Evolutionary conservation across 345 rosid genomes (phyloP).

Genomic region (Stellera chamaejasme): DNA sequence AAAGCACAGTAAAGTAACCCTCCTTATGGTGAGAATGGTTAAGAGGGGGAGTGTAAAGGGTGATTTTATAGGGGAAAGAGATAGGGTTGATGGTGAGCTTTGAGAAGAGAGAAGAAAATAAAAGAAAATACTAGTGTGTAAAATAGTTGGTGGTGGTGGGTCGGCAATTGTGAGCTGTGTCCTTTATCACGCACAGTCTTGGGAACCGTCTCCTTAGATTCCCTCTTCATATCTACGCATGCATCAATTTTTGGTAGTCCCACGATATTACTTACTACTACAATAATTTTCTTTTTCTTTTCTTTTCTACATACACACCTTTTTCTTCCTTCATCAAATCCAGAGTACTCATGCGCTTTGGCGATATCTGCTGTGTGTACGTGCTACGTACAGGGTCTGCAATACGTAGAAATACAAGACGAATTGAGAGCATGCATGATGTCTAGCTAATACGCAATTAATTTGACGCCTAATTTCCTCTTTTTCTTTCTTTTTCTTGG

Average conservation of each 20-base stretch:
- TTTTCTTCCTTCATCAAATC: background rate
- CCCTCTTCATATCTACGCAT: conserved; percentile 12
- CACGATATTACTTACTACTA: conserved; percentile 3
- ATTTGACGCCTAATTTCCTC: no score
- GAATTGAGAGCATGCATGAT: no score
- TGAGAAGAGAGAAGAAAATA: background rate
- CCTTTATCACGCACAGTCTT: conserved; percentile 10
- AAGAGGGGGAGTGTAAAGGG: background rate
- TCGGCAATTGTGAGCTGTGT: conserved; percentile 7
- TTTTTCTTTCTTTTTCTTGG: no score
- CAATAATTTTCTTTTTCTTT: no score
- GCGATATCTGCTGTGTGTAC: background rate
- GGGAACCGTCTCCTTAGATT: conserved; percentile 23
- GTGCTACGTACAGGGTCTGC: no score
- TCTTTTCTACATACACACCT: background rate
- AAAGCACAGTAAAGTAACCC: background rate
- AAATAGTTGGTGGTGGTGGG: conserved; percentile 4
- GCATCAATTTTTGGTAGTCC: background rate
- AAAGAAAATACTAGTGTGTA: background rate
- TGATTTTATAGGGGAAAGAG: background rate
- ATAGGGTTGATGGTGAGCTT: background rate
- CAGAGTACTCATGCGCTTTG: background rate
- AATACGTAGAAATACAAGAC: no score
- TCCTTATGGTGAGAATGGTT: background rate
- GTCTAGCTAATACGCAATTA: no score